These are phyloP conservation scores for Saccharomycopsis microspora DNA, from an alignment of 805 yeast genomes.

Conservation along the genomic window DNA sequence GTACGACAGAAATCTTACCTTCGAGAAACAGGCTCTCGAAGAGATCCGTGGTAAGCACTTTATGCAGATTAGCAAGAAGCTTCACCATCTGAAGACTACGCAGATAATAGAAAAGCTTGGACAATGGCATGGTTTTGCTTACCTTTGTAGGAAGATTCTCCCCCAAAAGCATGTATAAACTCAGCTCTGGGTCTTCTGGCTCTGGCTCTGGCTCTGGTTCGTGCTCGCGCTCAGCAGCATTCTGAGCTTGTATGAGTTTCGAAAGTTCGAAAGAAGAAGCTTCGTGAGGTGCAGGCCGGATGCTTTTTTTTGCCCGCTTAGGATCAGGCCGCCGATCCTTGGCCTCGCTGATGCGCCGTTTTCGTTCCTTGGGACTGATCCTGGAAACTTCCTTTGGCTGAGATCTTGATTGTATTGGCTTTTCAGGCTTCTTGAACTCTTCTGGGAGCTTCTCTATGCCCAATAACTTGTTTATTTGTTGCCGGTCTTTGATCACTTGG, in stretches of 20 bases:
- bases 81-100: constrained; percentile 81
- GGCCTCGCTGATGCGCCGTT: too few species aligned
- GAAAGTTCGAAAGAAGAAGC: constrained; percentile 15
- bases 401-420: neutral
- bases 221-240: neutral
- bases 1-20: constrained; percentile 82
- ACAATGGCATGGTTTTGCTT: constrained; percentile 53
- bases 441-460: neutral
- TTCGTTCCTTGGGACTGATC: neutral
- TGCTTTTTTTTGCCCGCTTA: constrained; percentile 5
- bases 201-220: constrained; percentile 20
- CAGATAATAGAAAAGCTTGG: constrained; percentile 78
- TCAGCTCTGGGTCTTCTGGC: constrained; percentile 31
- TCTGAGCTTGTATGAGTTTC: constrained; percentile 7
- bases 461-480: constrained; percentile 8
- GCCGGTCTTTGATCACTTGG: neutral
- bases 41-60: constrained; percentile 72
- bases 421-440: neutral
- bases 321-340: neutral
- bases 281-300: constrained; percentile 11
- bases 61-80: constrained; percentile 75
- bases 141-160: constrained; percentile 42
- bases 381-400: neutral
- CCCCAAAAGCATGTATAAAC: constrained; percentile 36
- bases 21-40: constrained; percentile 80